Base-by-base conservation (phyloP, 2,329 filamentous ascomycete genomes). In the Sphaerulina musiva region DNA sequence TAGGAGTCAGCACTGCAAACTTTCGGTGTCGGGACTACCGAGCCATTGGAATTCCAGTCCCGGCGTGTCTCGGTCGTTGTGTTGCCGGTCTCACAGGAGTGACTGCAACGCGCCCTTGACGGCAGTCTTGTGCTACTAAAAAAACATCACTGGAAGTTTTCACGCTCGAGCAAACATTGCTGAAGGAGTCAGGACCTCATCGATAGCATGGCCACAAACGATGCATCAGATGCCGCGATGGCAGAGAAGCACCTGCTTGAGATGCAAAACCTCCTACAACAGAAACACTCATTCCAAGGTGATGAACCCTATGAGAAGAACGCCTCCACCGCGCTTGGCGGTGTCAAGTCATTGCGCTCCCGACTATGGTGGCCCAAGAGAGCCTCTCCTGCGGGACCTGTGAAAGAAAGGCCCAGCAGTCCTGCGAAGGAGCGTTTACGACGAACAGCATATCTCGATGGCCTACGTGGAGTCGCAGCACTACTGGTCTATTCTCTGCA, bases 401-500 rank as follows among this genome's bases (percentile, higher is more conserved):
- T 38, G 34, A 38, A 38, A 9, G 34, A 38, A 11, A 38, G 10
- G 34, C 8, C 34, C 34, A 38, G 2, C 12, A n/a, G 34, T 38
- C 34, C 34, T 11, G 34, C 34, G 12, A 38, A 38, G 34, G 34
- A 38, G 12, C 34, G 34, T 10, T 29, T 52, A n/a, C 51, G 77
- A 3, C 69, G 72, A 14, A 83, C 81, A 6, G 79, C 80, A 12
- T 83, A 80, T 60, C 74, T 83, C 11, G 84, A 87, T 60, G 84
- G 84, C 11, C 70, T 87, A 6, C 73, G 84, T 61, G 84, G 84
- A 2, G 83, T 86, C 59, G 83, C 82, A 5, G 81, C 83, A 2
- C 74, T 87, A 31, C 65, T 85, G n/a, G 84, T 87, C 12, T 86
- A 85, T 66, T 73, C 77, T 60, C 80, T 83, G 51, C 80, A 85